Base-by-base conservation (phyloP, 768 basidiomycete genomes). In the Mycena albidolilacea region DNA sequence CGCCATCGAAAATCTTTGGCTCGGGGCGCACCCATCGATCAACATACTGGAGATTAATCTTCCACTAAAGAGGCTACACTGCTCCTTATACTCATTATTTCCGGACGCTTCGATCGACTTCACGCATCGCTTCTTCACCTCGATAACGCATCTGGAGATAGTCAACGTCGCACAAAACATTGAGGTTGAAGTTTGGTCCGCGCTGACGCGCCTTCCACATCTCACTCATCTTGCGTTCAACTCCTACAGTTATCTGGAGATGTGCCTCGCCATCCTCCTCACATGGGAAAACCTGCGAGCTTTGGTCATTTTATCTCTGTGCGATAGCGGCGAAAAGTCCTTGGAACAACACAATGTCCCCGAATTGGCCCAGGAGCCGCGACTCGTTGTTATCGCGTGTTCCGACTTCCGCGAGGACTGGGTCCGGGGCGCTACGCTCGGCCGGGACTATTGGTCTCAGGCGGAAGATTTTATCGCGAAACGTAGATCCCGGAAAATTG, bases 141-240 rank as follows among this genome's bases (percentile, higher is more conserved):
- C 21, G 1, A 3, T 62, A 30, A 44, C 60, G 10, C 41, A 62
- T 38, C 58, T 62, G 21, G 60, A 59, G 38, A 43, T 46, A 21
- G 14, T 44, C 7, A 11, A 44, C 35, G 35, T 17, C 30, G 14
- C 30, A 7, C 7, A 12, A 9, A 17, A 19, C 14, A 35, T 35
- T 11, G 57, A 58, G 5, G 3, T 19, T 1, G 23, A 62, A 6
- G 17, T 23, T 43, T 62, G 61, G 61, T 62, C 61, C 21, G 23
- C 11, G 5, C 61, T 62, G 14, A 19, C 41, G 10, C 12, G 23
- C 9, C 21, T 62, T n/a, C 61, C 61, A 9, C 12, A 46, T 30
- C 23, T 62, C 4, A 62, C 43, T 0, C 61, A 62, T 46, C 43
- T 62, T 30, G 61, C 61, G 6, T 62, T 44, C 61, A 62, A 62